Percentiles rank a stretch among this genome's conserved stretches.
phyloP scores from a whole-genome alignment of 352 stramenopile genomes.

The Pythium myriotylum region DNA sequence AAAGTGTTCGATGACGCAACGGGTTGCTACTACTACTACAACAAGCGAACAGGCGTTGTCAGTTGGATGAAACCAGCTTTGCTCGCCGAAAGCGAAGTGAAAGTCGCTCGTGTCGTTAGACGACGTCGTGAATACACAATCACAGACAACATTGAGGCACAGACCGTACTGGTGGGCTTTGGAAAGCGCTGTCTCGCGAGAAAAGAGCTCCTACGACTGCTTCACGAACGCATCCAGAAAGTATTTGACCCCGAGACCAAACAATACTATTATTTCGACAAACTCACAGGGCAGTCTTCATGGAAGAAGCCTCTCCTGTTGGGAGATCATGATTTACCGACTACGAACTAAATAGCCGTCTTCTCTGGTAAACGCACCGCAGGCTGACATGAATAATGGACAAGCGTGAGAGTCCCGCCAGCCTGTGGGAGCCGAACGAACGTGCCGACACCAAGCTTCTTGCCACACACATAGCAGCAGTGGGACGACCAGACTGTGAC shows the following conservation, averaged over 20 bases:
- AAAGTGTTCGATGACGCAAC: constrained; percentile 71
- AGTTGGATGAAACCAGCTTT: constrained; percentile 67
- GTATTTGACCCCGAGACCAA: constrained; percentile 65
- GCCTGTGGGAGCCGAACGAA: constrained; percentile 66
- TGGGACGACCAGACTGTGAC: constrained; percentile 81
- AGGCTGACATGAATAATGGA: constrained; percentile 82
- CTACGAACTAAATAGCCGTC: constrained; percentile 4
- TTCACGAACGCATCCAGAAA: constrained; percentile 65
- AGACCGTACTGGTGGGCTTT: constrained; percentile 46
- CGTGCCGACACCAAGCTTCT: constrained; percentile 68
- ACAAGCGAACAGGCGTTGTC: constrained; percentile 63
- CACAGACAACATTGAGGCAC: constrained; percentile 43
- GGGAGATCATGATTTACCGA: constrained; percentile 44
- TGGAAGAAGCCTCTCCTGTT: constrained; percentile 74
- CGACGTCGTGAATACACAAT: constrained; percentile 52
- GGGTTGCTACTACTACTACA: constrained; percentile 79
- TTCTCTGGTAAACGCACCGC: constrained; percentile 18
- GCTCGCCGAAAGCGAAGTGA: constrained; percentile 48
- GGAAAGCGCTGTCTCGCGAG: constrained; percentile 44
- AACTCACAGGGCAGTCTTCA: constrained; percentile 63
- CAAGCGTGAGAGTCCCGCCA: constrained; percentile 33
- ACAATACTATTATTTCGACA: constrained; percentile 87
- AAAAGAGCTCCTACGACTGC: constrained; percentile 44
- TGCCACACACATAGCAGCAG: constrained; percentile 68
- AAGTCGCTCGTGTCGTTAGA: constrained; percentile 38